These are phyloP conservation scores for Fusarium anthophilum DNA, from an alignment of 2,329 filamentous ascomycete species.

Conservation along the genomic window DNA sequence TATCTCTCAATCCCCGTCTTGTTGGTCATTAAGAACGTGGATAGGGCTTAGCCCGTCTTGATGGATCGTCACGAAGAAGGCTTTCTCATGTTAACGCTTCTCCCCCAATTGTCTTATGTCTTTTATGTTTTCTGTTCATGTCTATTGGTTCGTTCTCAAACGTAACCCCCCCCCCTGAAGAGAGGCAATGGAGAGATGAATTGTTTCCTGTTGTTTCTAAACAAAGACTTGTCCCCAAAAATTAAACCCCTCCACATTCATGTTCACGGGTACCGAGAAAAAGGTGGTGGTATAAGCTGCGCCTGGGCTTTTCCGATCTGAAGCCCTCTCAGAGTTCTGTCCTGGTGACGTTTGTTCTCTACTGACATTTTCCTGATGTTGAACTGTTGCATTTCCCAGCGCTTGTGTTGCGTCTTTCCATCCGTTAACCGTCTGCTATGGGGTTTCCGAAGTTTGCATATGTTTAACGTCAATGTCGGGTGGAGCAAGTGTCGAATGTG, in stretches of 20 bases:
- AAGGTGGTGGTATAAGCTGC: constrained; percentile 1
- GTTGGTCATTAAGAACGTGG: constrained; percentile 33
- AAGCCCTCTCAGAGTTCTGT: not conserved
- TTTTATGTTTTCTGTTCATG: constrained; percentile 34
- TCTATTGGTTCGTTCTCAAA: constrained; percentile 33
- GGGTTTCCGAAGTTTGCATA: not conserved
- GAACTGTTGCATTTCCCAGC: not conserved
- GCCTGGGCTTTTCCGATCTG: not conserved
- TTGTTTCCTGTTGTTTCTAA: constrained; percentile 20
- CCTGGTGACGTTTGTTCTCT: constrained; percentile 3
- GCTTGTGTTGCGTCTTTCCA: not conserved
- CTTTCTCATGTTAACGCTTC: constrained; percentile 38
- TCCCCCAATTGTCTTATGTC: constrained; percentile 29
- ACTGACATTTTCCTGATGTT: not conserved
- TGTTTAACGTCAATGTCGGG: not conserved
- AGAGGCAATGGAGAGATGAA: constrained; percentile 28
- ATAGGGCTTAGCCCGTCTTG: constrained; percentile 26
- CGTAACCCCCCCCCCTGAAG: constrained; percentile 7
- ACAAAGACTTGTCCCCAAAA: constrained; percentile 17
- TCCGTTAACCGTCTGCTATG: not conserved
- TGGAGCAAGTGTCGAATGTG: constrained; percentile 3
- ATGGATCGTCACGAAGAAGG: constrained; percentile 45
- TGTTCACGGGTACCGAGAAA: constrained; percentile 17
- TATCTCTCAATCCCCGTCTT: constrained; percentile 29
- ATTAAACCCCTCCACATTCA: constrained; percentile 22